phyloP scores from a whole-genome alignment of 495 filamentous ascomycete species.

The Aspergillus avenaceus region DNA sequence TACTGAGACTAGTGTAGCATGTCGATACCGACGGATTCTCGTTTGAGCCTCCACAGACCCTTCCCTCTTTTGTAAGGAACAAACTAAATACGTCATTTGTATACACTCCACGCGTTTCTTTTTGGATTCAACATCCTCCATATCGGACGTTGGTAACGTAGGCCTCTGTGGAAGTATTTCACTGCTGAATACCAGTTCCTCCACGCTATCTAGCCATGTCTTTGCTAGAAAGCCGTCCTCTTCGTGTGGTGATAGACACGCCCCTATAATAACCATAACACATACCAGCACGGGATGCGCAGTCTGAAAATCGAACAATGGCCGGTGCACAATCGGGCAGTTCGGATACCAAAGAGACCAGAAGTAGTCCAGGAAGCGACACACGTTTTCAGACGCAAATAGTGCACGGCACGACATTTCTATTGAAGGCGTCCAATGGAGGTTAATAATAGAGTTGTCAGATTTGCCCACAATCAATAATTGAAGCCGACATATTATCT shows the following conservation, averaged over 20 bases:
- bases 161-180: conserved; percentile 8
- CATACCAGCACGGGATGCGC: conserved; percentile 12
- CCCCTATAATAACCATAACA: conserved; percentile 22
- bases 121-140: not conserved
- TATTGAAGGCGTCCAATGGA: conserved; percentile 11
- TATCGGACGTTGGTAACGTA: not conserved
- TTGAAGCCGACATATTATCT: conserved; percentile 11
- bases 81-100: conserved; percentile 21
- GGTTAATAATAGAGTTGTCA: conserved; percentile 10
- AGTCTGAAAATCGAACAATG: conserved; percentile 10
- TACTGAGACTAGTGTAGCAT: conserved; percentile 23
- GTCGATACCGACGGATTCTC: conserved; percentile 18
- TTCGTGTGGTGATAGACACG: conserved; percentile 16
- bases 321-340: conserved; percentile 21
- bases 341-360: conserved; percentile 25
- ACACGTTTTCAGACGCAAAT: conserved; percentile 14
- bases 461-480: conserved; percentile 8
- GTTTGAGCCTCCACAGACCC: conserved; percentile 15
- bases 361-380: conserved; percentile 20
- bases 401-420: conserved; percentile 6
- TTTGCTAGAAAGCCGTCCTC: conserved; percentile 4
- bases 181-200: conserved; percentile 18
- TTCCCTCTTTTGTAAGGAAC: conserved; percentile 23
- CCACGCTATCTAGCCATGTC: conserved; percentile 15
- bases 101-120: conserved; percentile 16